These are phyloP conservation scores for Serendipita sp. DNA, from an alignment of 768 basidiomycete genomes.

Conservation along the genomic window DNA sequence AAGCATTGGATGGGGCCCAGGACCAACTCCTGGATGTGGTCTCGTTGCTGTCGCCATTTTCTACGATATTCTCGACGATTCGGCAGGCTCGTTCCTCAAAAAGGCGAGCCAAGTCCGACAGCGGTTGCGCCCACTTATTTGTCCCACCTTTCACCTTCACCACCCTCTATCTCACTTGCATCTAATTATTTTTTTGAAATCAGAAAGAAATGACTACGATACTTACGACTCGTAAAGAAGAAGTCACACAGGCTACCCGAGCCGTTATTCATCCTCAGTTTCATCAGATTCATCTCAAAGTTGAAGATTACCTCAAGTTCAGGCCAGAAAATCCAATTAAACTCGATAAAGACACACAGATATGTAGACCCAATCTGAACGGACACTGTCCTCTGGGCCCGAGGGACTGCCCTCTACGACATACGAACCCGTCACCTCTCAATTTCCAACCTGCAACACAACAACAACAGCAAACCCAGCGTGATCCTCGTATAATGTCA, in stretches of 20 bases:
- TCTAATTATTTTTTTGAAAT: background rate
- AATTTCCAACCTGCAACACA: conserved; percentile 78
- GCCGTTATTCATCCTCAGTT: conserved; percentile 80
- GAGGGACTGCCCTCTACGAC: conserved; percentile 80
- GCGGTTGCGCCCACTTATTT: too few relatives aligned
- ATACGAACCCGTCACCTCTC: conserved; percentile 70
- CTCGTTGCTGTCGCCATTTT: conserved; percentile 4
- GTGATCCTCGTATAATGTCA: conserved; percentile 19
- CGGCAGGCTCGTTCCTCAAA: background rate
- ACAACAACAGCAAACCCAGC: conserved; percentile 55
- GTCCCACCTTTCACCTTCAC: background rate
- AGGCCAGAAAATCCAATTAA: conserved; percentile 54
- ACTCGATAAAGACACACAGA: conserved; percentile 92
- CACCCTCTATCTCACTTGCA: background rate
- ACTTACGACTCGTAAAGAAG: conserved; percentile 1
- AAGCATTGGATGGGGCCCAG: background rate
- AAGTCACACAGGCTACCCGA: conserved; percentile 9
- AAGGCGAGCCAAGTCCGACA: too few relatives aligned
- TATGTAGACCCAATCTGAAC: conserved; percentile 72
- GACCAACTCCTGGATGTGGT: background rate
- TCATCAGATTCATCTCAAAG: conserved; percentile 80
- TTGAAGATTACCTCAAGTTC: conserved; percentile 65
- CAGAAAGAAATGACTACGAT: background rate
- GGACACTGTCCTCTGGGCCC: conserved; percentile 83
- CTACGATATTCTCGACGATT: conserved; percentile 2